Percentiles rank a stretch among this genome's conserved stretches.
Conservation (phyloP, 116 monocot genomes). For the Cymodocea nodosa region DNA sequence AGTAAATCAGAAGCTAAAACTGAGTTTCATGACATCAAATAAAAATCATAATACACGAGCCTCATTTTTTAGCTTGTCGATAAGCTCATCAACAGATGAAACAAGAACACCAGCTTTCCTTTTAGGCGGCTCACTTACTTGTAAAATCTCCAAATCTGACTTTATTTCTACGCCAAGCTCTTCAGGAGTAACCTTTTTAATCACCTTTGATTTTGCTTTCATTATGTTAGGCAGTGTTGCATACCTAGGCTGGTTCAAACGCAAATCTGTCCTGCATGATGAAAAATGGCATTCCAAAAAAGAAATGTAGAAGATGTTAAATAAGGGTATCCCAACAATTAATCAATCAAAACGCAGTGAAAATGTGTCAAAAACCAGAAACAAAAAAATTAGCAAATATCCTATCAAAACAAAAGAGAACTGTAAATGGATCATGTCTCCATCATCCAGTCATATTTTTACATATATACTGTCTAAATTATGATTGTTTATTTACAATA, state of each 20-base stretch:
- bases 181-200: slow-evolving; percentile 64
- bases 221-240: slow-evolving; percentile 97
- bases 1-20: not conserved
- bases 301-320: not conserved
- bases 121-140: slow-evolving; percentile 75
- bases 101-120: slow-evolving; percentile 85
- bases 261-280: slow-evolving; percentile 75
- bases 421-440: no score
- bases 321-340: not conserved
- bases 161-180: slow-evolving; percentile 76
- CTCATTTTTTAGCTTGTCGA: slow-evolving; percentile 77
- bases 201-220: slow-evolving; percentile 95
- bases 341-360: no score
- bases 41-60: slow-evolving; percentile 52
- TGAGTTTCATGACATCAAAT: not conserved
- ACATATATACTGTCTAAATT: no score
- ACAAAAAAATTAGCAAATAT: no score
- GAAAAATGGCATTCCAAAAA: not conserved
- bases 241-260: slow-evolving; percentile 93
- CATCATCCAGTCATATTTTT: no score
- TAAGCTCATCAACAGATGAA: slow-evolving; percentile 80
- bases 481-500: no score
- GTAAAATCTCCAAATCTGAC: slow-evolving; percentile 69
- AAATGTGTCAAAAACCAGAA: no score
- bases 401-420: no score